Percentiles rank a stretch among this genome's conserved stretches.
Conservation (phyloP, 306 rosid species). For the Dalbergia oliveri region DNA sequence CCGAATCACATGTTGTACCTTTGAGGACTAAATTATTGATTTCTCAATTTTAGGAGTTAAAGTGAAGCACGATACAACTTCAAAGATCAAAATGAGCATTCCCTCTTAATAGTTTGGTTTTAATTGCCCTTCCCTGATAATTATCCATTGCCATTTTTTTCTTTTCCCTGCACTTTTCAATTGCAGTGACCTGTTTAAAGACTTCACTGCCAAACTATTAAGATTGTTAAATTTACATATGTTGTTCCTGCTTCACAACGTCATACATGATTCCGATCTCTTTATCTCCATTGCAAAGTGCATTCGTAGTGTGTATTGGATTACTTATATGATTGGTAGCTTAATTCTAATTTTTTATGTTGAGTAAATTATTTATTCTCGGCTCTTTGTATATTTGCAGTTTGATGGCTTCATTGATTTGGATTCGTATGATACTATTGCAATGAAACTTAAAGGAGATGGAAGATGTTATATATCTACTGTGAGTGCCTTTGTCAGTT, state of each 20-base stretch:
- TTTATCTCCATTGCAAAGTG: constrained; percentile 6
- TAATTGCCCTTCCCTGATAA: too few relatives aligned
- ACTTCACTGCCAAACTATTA: background rate
- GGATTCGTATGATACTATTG: constrained; percentile 87
- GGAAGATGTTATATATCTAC: constrained; percentile 94
- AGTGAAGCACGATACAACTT: too few relatives aligned
- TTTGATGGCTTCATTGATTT: constrained; percentile 88
- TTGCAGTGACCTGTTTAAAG: constrained; percentile 5
- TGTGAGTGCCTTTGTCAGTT: constrained; percentile 57
- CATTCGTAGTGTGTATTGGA: background rate
- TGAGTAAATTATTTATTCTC: constrained; percentile 10
- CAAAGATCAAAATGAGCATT: too few relatives aligned
- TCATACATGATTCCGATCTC: background rate
- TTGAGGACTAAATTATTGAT: too few relatives aligned
- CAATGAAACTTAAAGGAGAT: constrained; percentile 87
- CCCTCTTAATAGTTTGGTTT: too few relatives aligned
- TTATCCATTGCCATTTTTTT: too few relatives aligned
- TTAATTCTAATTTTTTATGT: background rate
- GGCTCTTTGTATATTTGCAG: constrained; percentile 56
- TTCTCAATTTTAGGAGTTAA: too few relatives aligned
- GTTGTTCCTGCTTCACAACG: constrained; percentile 8
- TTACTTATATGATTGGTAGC: constrained; percentile 11
- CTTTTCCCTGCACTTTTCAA: constrained; percentile 1
- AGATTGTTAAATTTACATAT: background rate
- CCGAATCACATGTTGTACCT: too few relatives aligned